Conservation (phyloP, 148 eudicot species). For the Vaccinium darrowii region DNA sequence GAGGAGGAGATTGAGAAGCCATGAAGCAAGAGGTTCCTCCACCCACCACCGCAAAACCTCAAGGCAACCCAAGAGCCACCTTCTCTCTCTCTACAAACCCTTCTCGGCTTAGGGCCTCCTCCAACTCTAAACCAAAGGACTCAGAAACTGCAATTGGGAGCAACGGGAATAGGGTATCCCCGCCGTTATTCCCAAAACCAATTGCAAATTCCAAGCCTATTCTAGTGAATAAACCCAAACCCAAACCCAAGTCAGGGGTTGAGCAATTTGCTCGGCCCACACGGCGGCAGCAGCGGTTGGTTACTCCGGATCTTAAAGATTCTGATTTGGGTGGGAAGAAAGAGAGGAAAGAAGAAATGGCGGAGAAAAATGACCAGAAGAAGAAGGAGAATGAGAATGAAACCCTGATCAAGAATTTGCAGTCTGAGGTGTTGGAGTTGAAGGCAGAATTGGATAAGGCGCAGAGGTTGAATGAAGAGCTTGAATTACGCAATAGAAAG, state of each 20-base stretch:
- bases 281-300: background rate
- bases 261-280: conserved; percentile 15
- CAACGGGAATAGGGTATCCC: background rate
- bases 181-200: background rate
- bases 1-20: conserved; percentile 2
- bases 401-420: conserved; percentile 15
- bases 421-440: conserved; percentile 22
- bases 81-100: conserved; percentile 9
- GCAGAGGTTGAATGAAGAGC: conserved; percentile 24
- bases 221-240: background rate
- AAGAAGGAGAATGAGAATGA: conserved; percentile 10
- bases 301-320: background rate
- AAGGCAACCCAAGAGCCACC: background rate
- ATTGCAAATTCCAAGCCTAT: conserved; percentile 8
- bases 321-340: background rate
- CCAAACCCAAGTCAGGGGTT: background rate
- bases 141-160: background rate
- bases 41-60: background rate
- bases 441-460: conserved; percentile 20
- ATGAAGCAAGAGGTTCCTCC: conserved; percentile 15
- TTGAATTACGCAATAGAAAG: conserved; percentile 14
- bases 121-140: conserved; percentile 12
- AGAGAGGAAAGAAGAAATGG: background rate
- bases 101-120: background rate
- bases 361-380: background rate